phyloP scores from a whole-genome alignment of 2,329 filamentous ascomycete genomes.

The Davidsoniella eucalypti region DNA sequence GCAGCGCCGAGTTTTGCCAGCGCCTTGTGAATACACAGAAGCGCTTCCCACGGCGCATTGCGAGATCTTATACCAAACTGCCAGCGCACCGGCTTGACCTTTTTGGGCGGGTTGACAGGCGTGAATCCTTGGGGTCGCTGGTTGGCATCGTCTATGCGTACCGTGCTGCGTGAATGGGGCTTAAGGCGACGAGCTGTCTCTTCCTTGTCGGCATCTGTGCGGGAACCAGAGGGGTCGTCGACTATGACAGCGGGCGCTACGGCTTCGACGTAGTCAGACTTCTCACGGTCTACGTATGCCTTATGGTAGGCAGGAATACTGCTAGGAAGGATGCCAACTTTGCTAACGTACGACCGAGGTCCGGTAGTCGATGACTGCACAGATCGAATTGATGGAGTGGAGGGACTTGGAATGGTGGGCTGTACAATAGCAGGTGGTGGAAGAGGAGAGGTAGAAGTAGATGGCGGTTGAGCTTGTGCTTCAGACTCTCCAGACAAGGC shows the following conservation, averaged over 20 bases:
- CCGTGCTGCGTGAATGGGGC: slow-evolving; percentile 60
- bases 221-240: slow-evolving; percentile 33
- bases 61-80: slow-evolving; percentile 94
- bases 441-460: background rate
- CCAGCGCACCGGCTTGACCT: slow-evolving; percentile 74
- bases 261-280: slow-evolving; percentile 23
- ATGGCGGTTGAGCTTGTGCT: background rate
- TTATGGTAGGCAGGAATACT: slow-evolving; percentile 82
- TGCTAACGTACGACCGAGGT: slow-evolving; percentile 51
- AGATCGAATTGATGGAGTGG: slow-evolving; percentile 39
- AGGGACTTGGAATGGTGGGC: slow-evolving; percentile 22
- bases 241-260: slow-evolving; percentile 25
- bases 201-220: slow-evolving; percentile 59
- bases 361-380: slow-evolving; percentile 29
- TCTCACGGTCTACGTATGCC: slow-evolving; percentile 66
- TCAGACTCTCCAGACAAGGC: slow-evolving; percentile 6
- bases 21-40: slow-evolving; percentile 89
- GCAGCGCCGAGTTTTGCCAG: slow-evolving; percentile 74
- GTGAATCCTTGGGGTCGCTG: slow-evolving; percentile 44
- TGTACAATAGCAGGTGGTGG: slow-evolving; percentile 1
- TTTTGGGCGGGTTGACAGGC: slow-evolving; percentile 47
- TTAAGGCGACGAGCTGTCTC: slow-evolving; percentile 68
- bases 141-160: slow-evolving; percentile 48
- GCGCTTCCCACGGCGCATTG: slow-evolving; percentile 85
- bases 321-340: slow-evolving; percentile 80